Conservation (phyloP, 2,329 filamentous ascomycete species). For the Penicillium griseofulvum region DNA sequence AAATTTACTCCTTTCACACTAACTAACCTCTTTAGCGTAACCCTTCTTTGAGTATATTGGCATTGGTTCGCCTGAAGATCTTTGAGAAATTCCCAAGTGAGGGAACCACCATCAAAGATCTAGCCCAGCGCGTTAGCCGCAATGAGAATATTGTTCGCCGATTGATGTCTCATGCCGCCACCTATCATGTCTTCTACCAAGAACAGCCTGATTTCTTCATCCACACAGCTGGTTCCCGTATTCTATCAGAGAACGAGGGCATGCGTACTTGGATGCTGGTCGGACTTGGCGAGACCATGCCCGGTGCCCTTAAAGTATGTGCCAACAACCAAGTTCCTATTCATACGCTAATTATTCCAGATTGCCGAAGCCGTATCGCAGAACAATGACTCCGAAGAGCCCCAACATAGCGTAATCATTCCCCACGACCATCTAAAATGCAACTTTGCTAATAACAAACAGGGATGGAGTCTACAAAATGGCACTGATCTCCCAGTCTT, state of each 20-base stretch:
- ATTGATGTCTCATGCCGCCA: constrained; percentile 9
- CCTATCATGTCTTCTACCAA: constrained; percentile 13
- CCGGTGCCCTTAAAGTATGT: constrained; percentile 6
- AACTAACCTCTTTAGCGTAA: constrained; percentile 3
- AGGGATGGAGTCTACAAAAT: constrained; percentile 10
- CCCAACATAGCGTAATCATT: constrained; percentile 3
- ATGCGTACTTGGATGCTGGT: constrained; percentile 13
- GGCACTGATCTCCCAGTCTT: constrained; percentile 6
- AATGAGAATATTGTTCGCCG: constrained; percentile 9
- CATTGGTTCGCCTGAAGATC: constrained; percentile 9
- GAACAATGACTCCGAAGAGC: constrained; percentile 5
- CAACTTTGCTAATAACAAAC: neutral
- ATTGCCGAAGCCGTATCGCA: constrained; percentile 3
- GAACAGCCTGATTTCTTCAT: constrained; percentile 9
- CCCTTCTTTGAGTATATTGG: constrained; percentile 8
- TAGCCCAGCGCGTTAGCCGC: constrained; percentile 3
- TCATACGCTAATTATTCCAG: neutral
- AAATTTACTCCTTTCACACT: neutral
- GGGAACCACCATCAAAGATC: constrained; percentile 8
- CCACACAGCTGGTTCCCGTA: constrained; percentile 13
- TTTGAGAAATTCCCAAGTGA: constrained; percentile 9
- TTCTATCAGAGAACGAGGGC: constrained; percentile 11
- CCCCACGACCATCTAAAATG: neutral
- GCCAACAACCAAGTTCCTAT: neutral
- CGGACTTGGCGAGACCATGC: constrained; percentile 10